Evolutionary conservation across 306 rosid species (phyloP), one percentile per base, ranked within the genome.

Genomic region (Cucumis sativus): DNA sequence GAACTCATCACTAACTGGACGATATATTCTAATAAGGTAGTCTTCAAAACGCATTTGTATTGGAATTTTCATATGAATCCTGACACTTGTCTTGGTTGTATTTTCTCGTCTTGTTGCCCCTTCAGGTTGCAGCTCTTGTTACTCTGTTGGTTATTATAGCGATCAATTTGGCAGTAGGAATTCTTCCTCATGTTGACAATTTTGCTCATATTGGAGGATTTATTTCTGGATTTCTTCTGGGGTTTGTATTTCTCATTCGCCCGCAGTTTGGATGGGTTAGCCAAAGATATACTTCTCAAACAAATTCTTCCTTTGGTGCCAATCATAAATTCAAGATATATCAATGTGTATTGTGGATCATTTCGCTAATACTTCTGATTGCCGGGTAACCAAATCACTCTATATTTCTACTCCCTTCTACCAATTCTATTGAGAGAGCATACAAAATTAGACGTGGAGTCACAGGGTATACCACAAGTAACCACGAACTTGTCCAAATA

Each of bases 201-300:
- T 95, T 95, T 79, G 98, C 98, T 68, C 98, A 95, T 78, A 89
- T 95, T 51, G 98, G 98, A 78, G 98, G 98, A 83, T 95, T 95
- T 60, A 71, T 95, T 76, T 83, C 98, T 5, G 97, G 98, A 17
- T 90, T 92, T 83, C 88, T 95, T 78, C 89, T 95, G 8, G 98
- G 98, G 73, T 92, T 95, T 80, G 97, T 95, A 87, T 92, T 95
- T 86, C 80, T 95, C 75, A 90, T 92, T 76, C 98, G 98, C 41
- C 98, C 98, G 25, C 98, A 95, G 82, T 92, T 92, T 30, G 93
- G 91, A 58, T 95, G 97, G 98, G 86, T 95, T 80, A 86, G 84
- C 85, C 97, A 83, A 83, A 87, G 89, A 89, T 90, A 88, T 79
- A 70, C 85, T 84, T 75, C 85, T 73, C 59, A 80, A 6, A 79